Percentiles rank a stretch among this genome's conserved stretches.
phyloP scores from a whole-genome alignment of 83 land plant species.

The Thuja plicata region DNA sequence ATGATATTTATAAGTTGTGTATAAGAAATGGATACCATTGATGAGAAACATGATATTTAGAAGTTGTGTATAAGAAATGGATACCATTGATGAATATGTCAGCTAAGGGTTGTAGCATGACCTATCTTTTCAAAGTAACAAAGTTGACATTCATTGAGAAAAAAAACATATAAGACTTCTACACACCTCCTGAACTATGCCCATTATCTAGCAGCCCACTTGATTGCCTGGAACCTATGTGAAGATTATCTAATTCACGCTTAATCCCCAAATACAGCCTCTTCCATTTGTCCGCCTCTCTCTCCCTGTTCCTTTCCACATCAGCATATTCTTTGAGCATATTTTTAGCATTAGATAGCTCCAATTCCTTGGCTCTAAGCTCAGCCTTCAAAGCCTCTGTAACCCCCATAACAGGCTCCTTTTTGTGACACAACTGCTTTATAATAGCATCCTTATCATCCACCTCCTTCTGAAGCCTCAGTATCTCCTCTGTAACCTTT shows the following conservation, averaged over 20 bases:
- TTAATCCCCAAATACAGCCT: constrained; percentile 11
- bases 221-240: neutral
- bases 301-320: neutral
- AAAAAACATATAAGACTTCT: neutral
- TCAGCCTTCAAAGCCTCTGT: neutral
- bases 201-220: neutral
- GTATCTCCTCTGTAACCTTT: neutral
- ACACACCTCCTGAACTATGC: neutral
- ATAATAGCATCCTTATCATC: constrained; percentile 1
- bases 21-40: neutral
- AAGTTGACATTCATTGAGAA: no score
- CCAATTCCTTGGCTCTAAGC: constrained; percentile 4
- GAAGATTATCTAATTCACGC: constrained; percentile 9
- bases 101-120: no score
- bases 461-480: constrained; percentile 8
- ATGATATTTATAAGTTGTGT: no score
- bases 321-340: neutral
- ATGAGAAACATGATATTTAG: no score
- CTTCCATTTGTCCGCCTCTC: constrained; percentile 11
- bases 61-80: no score
- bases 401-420: neutral
- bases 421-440: neutral
- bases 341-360: neutral
- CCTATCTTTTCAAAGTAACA: no score
- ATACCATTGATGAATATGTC: neutral